Evolutionary conservation across 306 rosid genomes (phyloP).

Genomic region (Prunus mira): DNA sequence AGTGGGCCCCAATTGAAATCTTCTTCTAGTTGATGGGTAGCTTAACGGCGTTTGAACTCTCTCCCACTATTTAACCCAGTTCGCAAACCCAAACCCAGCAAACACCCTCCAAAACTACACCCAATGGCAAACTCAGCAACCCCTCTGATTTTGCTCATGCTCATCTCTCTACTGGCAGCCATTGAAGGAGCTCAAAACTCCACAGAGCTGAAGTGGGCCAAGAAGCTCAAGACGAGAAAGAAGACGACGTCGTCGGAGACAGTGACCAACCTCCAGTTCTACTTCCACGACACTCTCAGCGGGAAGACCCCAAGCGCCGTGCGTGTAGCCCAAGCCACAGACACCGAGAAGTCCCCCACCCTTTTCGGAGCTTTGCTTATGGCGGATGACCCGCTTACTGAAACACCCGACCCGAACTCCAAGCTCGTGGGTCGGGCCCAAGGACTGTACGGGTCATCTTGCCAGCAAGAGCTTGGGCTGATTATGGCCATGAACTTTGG

Average conservation of each 20-base stretch:
- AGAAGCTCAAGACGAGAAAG: constrained; percentile 16
- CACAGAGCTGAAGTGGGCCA: constrained; percentile 33
- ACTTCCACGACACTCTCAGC: constrained; percentile 73
- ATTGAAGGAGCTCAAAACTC: constrained; percentile 17
- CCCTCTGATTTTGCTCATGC: not conserved
- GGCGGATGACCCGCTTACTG: constrained; percentile 74
- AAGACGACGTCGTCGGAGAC: constrained; percentile 16
- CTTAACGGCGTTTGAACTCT: too few relatives aligned
- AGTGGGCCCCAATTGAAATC: not conserved
- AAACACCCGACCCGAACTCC: constrained; percentile 64
- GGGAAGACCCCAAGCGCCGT: constrained; percentile 68
- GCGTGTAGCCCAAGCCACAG: constrained; percentile 47
- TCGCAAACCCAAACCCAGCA: too few relatives aligned
- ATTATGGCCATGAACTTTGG: constrained; percentile 60
- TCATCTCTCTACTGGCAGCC: constrained; percentile 3
- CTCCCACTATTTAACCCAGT: too few relatives aligned
- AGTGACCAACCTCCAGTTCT: constrained; percentile 63
- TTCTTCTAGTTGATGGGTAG: too few relatives aligned
- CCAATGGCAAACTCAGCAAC: constrained; percentile 37
- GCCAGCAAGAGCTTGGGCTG: constrained; percentile 57
- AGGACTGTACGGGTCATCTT: constrained; percentile 61
- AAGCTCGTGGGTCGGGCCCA: constrained; percentile 75
- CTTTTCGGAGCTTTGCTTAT: constrained; percentile 54
- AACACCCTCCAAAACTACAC: not conserved
- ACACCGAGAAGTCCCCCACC: constrained; percentile 35